These are phyloP conservation scores for Candida boidinii DNA, from an alignment of 805 yeast genomes.

Conservation along the genomic window DNA sequence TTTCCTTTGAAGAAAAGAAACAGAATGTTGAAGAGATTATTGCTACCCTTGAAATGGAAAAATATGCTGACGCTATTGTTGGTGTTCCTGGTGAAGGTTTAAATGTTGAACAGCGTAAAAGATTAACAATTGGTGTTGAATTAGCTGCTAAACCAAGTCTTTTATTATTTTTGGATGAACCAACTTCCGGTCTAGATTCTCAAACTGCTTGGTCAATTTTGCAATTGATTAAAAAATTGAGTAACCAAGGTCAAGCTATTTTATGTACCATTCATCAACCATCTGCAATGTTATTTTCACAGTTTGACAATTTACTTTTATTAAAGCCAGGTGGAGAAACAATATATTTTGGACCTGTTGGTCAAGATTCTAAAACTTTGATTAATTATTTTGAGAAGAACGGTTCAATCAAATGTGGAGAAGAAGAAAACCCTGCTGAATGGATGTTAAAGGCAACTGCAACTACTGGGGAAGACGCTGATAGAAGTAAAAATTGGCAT, in stretches of 20 bases:
- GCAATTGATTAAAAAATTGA: constrained; percentile 37
- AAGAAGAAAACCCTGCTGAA: constrained; percentile 69
- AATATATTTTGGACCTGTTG: constrained; percentile 65
- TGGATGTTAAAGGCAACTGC: constrained; percentile 84
- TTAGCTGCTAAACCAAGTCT: constrained; percentile 43
- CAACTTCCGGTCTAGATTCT: constrained; percentile 52
- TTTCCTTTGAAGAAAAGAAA: constrained; percentile 33
- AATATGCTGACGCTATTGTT: constrained; percentile 43
- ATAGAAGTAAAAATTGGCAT: constrained; percentile 55
- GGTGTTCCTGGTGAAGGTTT: constrained; percentile 39
- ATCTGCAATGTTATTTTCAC: constrained; percentile 63
- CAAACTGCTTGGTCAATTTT: constrained; percentile 50
- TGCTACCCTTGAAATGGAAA: constrained; percentile 36
- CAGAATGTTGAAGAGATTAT: constrained; percentile 42
- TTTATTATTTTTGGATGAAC: constrained; percentile 46
- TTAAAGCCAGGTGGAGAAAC: constrained; percentile 61
- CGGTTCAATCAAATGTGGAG: constrained; percentile 60
- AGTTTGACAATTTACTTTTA: constrained; percentile 64
- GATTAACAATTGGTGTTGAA: constrained; percentile 45
- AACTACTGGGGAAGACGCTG: constrained; percentile 68
- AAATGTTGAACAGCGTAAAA: constrained; percentile 43
- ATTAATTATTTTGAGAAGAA: constrained; percentile 54
- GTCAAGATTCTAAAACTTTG: constrained; percentile 40
- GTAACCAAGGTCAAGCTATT: constrained; percentile 41
- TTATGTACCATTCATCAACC: constrained; percentile 76